These are phyloP conservation scores for Lactuca saligna DNA, from an alignment of 129 eudicot species.

Conservation along the genomic window DNA sequence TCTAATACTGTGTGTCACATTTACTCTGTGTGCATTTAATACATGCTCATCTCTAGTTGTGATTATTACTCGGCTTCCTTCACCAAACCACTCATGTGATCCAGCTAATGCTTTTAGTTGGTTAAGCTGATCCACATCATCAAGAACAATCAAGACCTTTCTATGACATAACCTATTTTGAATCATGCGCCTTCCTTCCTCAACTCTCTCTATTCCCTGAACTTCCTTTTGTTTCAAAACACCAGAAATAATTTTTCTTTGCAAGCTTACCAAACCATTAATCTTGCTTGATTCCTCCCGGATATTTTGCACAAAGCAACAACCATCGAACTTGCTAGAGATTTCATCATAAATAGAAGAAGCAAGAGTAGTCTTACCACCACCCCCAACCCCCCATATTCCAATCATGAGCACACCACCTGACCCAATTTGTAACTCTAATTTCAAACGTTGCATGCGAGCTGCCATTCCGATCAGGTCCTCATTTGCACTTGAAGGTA, in stretches of 20 bases:
- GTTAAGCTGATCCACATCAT: background rate
- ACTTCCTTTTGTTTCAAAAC: no score
- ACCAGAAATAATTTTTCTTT: no score
- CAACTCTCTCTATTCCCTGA: background rate
- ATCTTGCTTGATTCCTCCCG: background rate
- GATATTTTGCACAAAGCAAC: background rate
- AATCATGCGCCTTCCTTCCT: background rate
- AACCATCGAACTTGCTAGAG: background rate
- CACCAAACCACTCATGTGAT: no score
- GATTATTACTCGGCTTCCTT: no score
- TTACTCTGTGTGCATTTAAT: no score
- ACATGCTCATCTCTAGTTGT: no score
- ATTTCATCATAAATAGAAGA: background rate
- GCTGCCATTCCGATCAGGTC: background rate
- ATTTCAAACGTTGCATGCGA: background rate
- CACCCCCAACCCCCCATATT: background rate
- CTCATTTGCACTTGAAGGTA: background rate
- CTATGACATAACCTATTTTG: background rate
- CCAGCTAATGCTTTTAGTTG: no score
- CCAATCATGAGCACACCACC: background rate
- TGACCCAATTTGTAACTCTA: background rate
- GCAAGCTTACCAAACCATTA: background rate
- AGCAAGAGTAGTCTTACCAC: background rate
- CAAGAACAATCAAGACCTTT: background rate
- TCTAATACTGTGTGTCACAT: background rate